A percentile compares a stretch with the other conserved stretches of the same genome.
Evolutionary conservation across 2,329 filamentous ascomycete species (phyloP).

Genomic region (Trichoderma asperellum): DNA sequence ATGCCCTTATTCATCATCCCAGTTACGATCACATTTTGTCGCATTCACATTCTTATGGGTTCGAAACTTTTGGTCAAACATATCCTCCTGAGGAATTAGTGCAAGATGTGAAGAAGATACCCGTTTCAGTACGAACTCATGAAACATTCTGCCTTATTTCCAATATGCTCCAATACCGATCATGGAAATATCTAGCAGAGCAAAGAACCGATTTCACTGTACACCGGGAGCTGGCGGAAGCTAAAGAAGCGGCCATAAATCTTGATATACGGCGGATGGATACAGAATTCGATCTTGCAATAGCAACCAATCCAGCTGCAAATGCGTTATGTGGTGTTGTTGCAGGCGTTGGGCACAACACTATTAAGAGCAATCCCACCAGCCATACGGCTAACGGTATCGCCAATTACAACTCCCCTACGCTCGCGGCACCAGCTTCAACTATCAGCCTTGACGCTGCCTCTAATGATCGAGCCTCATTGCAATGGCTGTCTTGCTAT

Average conservation of each 20-base stretch:
- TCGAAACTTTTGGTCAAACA: neutral
- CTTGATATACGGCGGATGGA: neutral
- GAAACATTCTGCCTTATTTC: conserved; percentile 22
- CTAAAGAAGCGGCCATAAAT: neutral
- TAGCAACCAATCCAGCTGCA: neutral
- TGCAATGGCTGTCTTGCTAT: neutral
- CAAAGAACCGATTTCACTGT: neutral
- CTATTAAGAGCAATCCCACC: neutral
- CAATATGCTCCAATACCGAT: conserved; percentile 20
- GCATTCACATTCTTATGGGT: neutral
- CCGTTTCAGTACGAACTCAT: conserved; percentile 1
- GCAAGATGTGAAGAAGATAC: neutral
- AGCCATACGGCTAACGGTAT: neutral
- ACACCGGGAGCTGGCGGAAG: neutral
- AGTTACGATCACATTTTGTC: neutral
- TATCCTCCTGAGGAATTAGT: neutral
- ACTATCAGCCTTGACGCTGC: neutral
- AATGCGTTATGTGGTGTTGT: neutral
- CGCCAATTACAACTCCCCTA: neutral
- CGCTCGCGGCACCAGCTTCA: neutral
- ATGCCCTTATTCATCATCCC: neutral
- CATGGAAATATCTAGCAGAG: conserved; percentile 4
- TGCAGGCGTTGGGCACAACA: neutral
- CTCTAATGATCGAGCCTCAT: neutral
- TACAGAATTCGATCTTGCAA: neutral